Evolutionary conservation across 331 rosid species (phyloP), one percentile per base, ranked within the genome.

Genomic region (Quercus lobata): DNA sequence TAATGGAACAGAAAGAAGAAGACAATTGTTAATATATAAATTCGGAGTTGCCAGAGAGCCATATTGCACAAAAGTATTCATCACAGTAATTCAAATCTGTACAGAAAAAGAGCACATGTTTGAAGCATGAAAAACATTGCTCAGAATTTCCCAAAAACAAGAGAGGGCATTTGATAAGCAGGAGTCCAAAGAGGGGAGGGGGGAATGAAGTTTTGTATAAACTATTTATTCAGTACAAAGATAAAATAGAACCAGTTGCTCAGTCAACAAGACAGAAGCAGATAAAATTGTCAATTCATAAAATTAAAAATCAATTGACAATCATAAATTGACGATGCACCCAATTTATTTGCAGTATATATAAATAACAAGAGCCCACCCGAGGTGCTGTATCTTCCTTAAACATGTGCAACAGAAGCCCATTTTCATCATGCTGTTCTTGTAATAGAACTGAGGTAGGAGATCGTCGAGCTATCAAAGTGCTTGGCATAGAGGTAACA

Each of bases 371-470:
- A 49, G 72, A 76, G 46, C 58, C 80, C 54, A 92, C 97, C 97
- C 91, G 91, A 11, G 89, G 82, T 77, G 89, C 34, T 77, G 79
- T 89, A 35, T 87, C 93, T 80, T 89, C 89, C 89, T 88, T 84
- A 10, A 82, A 79, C 73, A 84, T 54, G 72, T 85, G 89, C 82
- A 84, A 34, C 58, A 78, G 84, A 84, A 92, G 78, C 85, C 83
- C 87, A 74, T 80, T 84, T 72, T 93, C 93, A 71, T 90, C 88
- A 10, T 86, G 88, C 82, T 89, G 97, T 81, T 92, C 97, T 87
- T 90, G 94, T 77, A 82, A 77, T 77, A 88, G 89, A 89, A 90
- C 90, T 14, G 96, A 88, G 75, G 90, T 82, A 44, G 90, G 87
- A 82, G 89, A 89, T 69, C 85, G 87, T 57, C 83, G 93, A 19